phyloP scores from a whole-genome alignment of 2,329 filamentous ascomycete species.

The Fusarium acutatum region DNA sequence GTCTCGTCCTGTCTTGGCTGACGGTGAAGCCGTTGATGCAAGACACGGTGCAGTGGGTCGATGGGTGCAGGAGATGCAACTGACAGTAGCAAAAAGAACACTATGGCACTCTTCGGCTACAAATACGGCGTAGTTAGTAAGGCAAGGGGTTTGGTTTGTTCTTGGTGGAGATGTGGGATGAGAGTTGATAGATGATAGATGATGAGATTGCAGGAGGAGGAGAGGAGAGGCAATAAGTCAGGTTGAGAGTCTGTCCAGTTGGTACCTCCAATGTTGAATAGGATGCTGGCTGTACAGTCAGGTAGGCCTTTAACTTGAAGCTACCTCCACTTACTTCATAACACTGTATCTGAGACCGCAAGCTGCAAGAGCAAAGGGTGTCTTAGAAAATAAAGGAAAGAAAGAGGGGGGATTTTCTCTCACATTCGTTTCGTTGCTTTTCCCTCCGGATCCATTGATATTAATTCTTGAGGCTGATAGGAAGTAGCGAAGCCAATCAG shows the following conservation, averaged over 20 bases:
- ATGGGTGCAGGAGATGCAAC: conserved; percentile 35
- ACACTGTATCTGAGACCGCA: neutral
- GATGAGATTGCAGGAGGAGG: conserved; percentile 11
- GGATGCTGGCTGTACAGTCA: neutral
- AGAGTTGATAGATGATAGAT: conserved; percentile 29
- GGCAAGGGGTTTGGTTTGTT: conserved; percentile 11
- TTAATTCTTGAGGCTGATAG: conserved; percentile 17
- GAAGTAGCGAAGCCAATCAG: conserved; percentile 19
- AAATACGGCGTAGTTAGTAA: conserved; percentile 23
- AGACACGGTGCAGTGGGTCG: conserved; percentile 36
- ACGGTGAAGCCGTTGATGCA: conserved; percentile 14
- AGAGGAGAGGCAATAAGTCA: neutral
- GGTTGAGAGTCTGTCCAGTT: neutral
- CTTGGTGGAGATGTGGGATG: neutral
- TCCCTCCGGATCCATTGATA: neutral
- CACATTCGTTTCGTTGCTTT: neutral
- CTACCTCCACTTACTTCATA: neutral
- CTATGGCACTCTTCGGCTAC: conserved; percentile 9
- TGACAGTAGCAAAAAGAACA: conserved; percentile 19
- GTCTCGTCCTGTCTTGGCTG: conserved; percentile 14
- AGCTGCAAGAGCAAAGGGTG: neutral
- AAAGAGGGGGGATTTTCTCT: neutral
- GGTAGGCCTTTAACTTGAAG: neutral
- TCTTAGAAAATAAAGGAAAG: neutral
- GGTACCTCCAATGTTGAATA: neutral